Conservation (phyloP, 441 rosid genomes). For the Biscutella auriculata region DNA sequence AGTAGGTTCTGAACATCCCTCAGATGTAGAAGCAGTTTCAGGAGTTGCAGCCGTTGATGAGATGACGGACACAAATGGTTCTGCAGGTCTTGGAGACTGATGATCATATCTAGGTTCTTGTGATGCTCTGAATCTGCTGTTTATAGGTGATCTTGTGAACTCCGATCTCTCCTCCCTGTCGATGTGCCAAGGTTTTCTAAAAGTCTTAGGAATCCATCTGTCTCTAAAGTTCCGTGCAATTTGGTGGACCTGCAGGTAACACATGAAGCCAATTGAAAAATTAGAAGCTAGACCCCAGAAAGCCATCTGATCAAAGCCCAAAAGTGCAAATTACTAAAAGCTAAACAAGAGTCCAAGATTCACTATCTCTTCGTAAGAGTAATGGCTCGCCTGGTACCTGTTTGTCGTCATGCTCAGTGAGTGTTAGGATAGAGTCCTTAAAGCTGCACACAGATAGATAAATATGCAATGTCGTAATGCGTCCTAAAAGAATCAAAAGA, state of each 20-base stretch:
- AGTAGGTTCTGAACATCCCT: constrained; percentile 28
- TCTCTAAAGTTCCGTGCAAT: constrained; percentile 84
- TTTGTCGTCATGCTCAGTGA: constrained; percentile 88
- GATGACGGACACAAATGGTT: constrained; percentile 27
- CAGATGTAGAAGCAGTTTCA: constrained; percentile 28
- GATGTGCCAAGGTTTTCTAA: constrained; percentile 39
- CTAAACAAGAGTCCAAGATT: constrained; percentile 9
- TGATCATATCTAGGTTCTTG: constrained; percentile 39
- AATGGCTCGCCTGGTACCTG: constrained; percentile 36
- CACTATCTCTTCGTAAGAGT: background rate
- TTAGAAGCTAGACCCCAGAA: background rate
- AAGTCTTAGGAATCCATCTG: constrained; percentile 65
- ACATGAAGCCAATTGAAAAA: background rate
- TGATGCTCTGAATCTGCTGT: constrained; percentile 34
- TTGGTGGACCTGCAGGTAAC: constrained; percentile 68
- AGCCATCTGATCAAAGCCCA: background rate
- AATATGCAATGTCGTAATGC: constrained; percentile 11
- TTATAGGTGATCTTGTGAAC: constrained; percentile 27
- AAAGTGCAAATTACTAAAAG: background rate
- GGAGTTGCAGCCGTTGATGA: constrained; percentile 30
- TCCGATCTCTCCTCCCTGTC: constrained; percentile 59
- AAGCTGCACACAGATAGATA: constrained; percentile 50
- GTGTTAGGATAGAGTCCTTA: constrained; percentile 67
- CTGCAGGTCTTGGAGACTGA: constrained; percentile 36
- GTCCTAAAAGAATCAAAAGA: background rate